Percentiles rank a stretch among this genome's conserved stretches.
Conservation (phyloP, 1,284 basidiomycete species). For the Calocybe gambosa region DNA sequence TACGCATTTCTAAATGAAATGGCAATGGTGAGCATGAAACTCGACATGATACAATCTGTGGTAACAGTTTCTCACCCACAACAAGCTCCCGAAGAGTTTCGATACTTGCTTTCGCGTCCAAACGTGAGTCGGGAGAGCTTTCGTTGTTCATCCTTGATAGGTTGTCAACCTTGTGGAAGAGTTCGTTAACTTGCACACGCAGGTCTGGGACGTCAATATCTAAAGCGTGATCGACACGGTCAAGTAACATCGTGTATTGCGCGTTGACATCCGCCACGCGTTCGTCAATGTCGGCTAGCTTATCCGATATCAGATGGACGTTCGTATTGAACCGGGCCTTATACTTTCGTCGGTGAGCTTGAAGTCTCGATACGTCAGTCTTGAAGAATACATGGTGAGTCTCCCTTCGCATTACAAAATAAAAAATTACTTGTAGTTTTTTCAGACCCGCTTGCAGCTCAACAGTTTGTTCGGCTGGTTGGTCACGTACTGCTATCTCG, state of each 20-base stretch:
- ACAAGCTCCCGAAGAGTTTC: constrained; percentile 19
- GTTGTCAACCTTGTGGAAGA: constrained; percentile 26
- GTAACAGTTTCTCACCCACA: constrained; percentile 19
- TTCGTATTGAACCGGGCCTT: constrained; percentile 34
- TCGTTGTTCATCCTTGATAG: constrained; percentile 6
- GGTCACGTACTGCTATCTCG: background rate
- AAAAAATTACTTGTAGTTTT: constrained; percentile 12
- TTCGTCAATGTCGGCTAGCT: constrained; percentile 36
- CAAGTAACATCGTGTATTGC: constrained; percentile 31
- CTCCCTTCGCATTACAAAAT: background rate
- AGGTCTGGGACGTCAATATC: constrained; percentile 31
- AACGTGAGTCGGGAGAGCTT: constrained; percentile 8
- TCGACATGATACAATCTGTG: background rate
- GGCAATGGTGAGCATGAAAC: background rate
- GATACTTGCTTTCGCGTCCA: constrained; percentile 19
- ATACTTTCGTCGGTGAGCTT: constrained; percentile 31
- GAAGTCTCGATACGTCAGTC: constrained; percentile 31
- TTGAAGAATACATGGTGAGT: constrained; percentile 13
- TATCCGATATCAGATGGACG: constrained; percentile 27
- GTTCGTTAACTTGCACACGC: constrained; percentile 31
- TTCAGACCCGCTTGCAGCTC: constrained; percentile 9
- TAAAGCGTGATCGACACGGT: constrained; percentile 25
- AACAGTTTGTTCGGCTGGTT: background rate
- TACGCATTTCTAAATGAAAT: constrained; percentile 23
- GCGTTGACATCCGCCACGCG: constrained; percentile 35